Evolutionary conservation across 768 basidiomycete species (phyloP).

Genomic region (Tulasnella calospora): DNA sequence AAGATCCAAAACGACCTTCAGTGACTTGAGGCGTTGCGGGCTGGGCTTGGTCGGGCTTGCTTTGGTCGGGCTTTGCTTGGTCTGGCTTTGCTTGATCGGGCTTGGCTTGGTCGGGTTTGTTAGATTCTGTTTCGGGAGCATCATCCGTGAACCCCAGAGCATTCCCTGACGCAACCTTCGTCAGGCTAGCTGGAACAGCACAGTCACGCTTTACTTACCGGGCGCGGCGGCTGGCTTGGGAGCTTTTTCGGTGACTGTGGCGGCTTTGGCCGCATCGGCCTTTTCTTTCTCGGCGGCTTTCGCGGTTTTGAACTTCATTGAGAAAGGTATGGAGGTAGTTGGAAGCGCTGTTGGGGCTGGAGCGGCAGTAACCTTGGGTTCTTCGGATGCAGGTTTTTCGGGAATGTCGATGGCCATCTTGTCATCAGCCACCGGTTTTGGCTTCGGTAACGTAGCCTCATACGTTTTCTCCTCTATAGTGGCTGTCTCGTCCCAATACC

Average conservation of each 20-base stretch:
- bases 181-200: background rate
- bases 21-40: background rate
- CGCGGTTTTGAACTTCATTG: slow-evolving; percentile 24
- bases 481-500: slow-evolving; percentile 90
- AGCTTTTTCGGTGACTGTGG: background rate
- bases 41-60: background rate
- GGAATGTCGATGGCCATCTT: slow-evolving; percentile 50
- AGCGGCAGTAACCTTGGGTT: background rate
- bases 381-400: slow-evolving; percentile 38
- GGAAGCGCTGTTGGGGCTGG: slow-evolving; percentile 21
- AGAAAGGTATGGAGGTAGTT: slow-evolving; percentile 18
- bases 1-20: background rate
- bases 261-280: background rate
- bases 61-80: background rate
- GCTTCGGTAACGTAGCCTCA: slow-evolving; percentile 58
- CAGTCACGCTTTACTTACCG: background rate
- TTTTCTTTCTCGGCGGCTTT: slow-evolving; percentile 16
- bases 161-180: background rate
- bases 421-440: slow-evolving; percentile 47
- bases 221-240: background rate
- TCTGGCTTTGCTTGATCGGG: background rate
- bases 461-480: slow-evolving; percentile 72
- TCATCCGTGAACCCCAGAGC: slow-evolving; percentile 15
- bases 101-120: background rate
- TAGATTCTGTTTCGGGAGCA: background rate